Conservation (phyloP, 441 rosid species). For the Geranium incanum region DNA sequence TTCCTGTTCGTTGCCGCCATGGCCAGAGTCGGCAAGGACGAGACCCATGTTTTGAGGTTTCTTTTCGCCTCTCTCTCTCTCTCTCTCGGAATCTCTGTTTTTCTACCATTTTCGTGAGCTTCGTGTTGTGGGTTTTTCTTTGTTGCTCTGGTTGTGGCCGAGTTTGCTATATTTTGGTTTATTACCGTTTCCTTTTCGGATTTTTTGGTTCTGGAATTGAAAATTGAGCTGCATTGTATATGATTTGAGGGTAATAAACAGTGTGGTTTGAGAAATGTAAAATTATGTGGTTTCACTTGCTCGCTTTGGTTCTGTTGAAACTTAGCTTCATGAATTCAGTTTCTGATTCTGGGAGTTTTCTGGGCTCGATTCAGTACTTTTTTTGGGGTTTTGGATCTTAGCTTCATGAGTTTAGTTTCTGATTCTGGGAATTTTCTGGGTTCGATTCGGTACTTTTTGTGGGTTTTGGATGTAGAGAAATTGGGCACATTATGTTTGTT, state of each 20-base stretch:
- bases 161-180: slow-evolving; percentile 7
- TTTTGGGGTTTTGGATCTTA: not conserved
- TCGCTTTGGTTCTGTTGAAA: not conserved
- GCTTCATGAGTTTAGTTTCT: not conserved
- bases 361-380: not conserved
- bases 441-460: no score
- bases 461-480: not conserved
- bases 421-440: not conserved
- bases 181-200: not conserved
- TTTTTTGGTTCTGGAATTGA: not conserved
- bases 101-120: not conserved
- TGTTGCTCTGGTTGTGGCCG: not conserved
- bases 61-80: not conserved
- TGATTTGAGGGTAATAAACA: not conserved
- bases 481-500: not conserved
- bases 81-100: not conserved
- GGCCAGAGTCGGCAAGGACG: slow-evolving; percentile 25
- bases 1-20: slow-evolving; percentile 30
- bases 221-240: slow-evolving; percentile 11
- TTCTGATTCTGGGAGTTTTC: not conserved
- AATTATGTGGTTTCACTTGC: not conserved
- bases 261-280: not conserved
- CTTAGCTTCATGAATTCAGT: not conserved
- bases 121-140: not conserved
- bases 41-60: slow-evolving; percentile 31